Percentiles rank a stretch among this genome's conserved stretches.
Conservation (phyloP, 768 basidiomycete genomes). For the Rhodotorula paludigena region DNA sequence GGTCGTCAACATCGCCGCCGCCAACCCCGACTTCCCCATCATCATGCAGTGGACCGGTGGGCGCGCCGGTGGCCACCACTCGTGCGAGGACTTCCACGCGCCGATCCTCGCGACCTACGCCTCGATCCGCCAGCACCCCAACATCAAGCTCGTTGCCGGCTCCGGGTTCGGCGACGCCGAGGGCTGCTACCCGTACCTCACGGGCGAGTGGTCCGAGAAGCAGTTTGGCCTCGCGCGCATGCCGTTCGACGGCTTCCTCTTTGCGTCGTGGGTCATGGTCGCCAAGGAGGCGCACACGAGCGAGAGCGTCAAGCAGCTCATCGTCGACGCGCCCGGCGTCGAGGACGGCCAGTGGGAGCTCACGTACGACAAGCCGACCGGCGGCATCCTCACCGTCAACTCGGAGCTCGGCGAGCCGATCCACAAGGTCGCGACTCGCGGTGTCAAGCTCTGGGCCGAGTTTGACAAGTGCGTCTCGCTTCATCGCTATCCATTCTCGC, state of each 20-base stretch:
- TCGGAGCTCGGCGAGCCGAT: constrained; percentile 94
- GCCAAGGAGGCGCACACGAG: constrained; percentile 97
- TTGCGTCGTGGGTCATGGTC: constrained; percentile 95
- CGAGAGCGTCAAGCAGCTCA: constrained; percentile 90
- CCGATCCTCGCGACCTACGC: constrained; percentile 86
- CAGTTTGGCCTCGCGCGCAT: constrained; percentile 81
- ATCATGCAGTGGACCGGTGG: constrained; percentile 99
- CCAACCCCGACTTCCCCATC: constrained; percentile 92
- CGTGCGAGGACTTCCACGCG: constrained; percentile 97
- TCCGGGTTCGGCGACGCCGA: constrained; percentile 83
- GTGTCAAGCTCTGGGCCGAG: constrained; percentile 96
- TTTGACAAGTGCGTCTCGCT: constrained; percentile 65
- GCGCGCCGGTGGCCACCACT: constrained; percentile 96
- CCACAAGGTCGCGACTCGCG: constrained; percentile 97
- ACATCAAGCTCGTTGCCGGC: constrained; percentile 84
- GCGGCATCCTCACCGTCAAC: constrained; percentile 91
- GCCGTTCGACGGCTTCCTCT: constrained; percentile 97
- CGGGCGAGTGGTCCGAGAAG: constrained; percentile 86
- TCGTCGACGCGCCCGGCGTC: constrained; percentile 89
- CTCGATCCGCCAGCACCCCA: constrained; percentile 77
- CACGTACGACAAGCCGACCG: constrained; percentile 87
- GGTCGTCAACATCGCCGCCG: constrained; percentile 88
- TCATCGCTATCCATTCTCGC: neutral
- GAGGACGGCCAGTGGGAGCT: constrained; percentile 86
- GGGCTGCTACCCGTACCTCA: constrained; percentile 94